phyloP scores from a whole-genome alignment of 768 basidiomycete genomes.

The Crucibulum laeve region DNA sequence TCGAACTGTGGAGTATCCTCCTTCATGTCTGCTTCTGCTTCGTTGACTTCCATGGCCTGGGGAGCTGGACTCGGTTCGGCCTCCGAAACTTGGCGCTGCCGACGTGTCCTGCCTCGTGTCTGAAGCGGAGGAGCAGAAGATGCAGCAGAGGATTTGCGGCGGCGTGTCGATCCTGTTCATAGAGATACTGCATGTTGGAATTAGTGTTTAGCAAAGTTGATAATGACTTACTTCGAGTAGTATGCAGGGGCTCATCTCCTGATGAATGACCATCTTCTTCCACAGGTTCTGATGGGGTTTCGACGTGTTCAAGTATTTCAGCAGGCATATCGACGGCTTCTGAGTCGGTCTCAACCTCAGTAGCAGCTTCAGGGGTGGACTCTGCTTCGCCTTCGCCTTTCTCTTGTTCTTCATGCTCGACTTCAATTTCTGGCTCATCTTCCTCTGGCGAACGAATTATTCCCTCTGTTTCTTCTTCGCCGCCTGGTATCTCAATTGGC shows the following conservation, averaged over 20 bases:
- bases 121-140: conserved; percentile 22
- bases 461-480: too few relatives aligned
- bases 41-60: conserved; percentile 16
- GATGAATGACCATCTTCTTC: conserved; percentile 19
- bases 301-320: background rate
- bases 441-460: too few relatives aligned
- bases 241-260: conserved; percentile 28
- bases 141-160: conserved; percentile 30
- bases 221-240: conserved; percentile 26
- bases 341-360: too few relatives aligned
- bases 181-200: conserved; percentile 1
- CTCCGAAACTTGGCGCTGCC: conserved; percentile 23
- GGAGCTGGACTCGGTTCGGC: conserved; percentile 15
- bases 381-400: too few relatives aligned
- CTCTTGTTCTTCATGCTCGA: too few relatives aligned
- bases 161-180: conserved; percentile 32
- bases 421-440: too few relatives aligned
- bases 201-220: background rate
- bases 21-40: conserved; percentile 20
- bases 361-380: too few relatives aligned
- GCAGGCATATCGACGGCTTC: too few relatives aligned
- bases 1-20: conserved; percentile 25
- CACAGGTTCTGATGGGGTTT: conserved; percentile 6
- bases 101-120: conserved; percentile 20
- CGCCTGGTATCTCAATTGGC: too few relatives aligned